phyloP scores from a whole-genome alignment of 2,329 filamentous ascomycete species.

The Epichloe typhina region DNA sequence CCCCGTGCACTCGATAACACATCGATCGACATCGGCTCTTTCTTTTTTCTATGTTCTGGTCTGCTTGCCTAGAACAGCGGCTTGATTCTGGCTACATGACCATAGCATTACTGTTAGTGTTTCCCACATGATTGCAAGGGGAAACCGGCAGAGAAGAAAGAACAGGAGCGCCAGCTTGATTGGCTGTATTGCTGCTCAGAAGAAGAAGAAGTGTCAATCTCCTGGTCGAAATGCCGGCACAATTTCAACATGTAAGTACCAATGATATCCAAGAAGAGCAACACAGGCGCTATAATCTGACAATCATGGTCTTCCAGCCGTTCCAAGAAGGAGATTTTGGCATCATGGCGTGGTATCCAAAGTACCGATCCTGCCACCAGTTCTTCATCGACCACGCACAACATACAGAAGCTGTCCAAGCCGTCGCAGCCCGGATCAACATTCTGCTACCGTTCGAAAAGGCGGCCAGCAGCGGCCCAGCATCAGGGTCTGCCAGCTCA shows the following conservation, averaged over 20 bases:
- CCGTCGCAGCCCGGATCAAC: constrained; percentile 81
- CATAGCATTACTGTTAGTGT: not conserved
- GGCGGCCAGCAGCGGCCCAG: constrained; percentile 18
- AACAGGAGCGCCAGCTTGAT: not conserved
- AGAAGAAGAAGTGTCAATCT: not conserved
- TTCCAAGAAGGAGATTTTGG: constrained; percentile 47
- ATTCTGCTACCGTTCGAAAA: constrained; percentile 82
- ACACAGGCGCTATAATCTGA: not conserved
- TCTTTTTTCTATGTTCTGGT: not conserved
- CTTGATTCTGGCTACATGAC: not conserved
- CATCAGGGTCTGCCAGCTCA: not conserved
- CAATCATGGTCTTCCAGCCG: constrained; percentile 14
- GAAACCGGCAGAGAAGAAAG: not conserved
- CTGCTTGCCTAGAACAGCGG: not conserved
- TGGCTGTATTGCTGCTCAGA: not conserved
- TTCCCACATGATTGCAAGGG: not conserved
- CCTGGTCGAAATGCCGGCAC: constrained; percentile 7
- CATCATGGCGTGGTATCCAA: constrained; percentile 86
- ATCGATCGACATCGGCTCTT: not conserved
- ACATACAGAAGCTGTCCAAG: constrained; percentile 69
- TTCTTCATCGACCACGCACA: constrained; percentile 92
- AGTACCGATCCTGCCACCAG: constrained; percentile 76
- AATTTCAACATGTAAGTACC: constrained; percentile 11
- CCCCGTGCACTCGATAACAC: not conserved
- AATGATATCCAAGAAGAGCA: not conserved